These are phyloP conservation scores for Globisporangium recalcitrans DNA, from an alignment of 352 stramenopile genomes.

Conservation along the genomic window DNA sequence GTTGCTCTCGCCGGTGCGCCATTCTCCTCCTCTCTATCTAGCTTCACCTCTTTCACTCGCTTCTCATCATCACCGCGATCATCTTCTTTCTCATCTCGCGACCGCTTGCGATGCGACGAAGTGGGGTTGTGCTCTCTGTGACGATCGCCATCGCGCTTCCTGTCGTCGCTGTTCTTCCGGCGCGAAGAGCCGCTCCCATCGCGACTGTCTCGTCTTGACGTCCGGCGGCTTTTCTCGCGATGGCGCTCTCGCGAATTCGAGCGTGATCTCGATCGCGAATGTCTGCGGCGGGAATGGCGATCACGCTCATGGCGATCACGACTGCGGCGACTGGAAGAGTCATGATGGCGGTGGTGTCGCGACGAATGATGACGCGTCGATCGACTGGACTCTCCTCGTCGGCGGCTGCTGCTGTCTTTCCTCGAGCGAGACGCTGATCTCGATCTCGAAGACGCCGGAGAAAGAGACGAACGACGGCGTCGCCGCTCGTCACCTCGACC, in stretches of 20 bases:
- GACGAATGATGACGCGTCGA: slow-evolving; percentile 10
- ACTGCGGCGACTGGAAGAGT: slow-evolving; percentile 14
- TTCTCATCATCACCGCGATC: background rate
- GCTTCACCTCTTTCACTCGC: background rate
- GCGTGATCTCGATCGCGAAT: slow-evolving; percentile 12
- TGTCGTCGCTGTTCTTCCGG: slow-evolving; percentile 13
- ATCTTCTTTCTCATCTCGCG: slow-evolving; percentile 7
- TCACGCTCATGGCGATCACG: slow-evolving; percentile 3
- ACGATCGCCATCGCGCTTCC: slow-evolving; percentile 9
- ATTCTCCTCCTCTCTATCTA: background rate
- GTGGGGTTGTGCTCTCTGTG: slow-evolving; percentile 2
- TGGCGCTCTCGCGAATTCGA: slow-evolving; percentile 21
- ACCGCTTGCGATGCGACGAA: slow-evolving; percentile 12
- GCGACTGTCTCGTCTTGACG: slow-evolving; percentile 14
- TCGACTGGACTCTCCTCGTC: background rate
- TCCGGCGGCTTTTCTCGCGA: slow-evolving; percentile 21
- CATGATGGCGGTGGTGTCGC: slow-evolving; percentile 7
- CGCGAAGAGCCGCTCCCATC: slow-evolving; percentile 17
- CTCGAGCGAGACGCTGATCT: slow-evolving; percentile 23
- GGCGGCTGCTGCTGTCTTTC: background rate
- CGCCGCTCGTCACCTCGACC: background rate
- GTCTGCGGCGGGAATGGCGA: slow-evolving; percentile 8
- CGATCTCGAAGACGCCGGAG: slow-evolving; percentile 8
- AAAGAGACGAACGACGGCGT: background rate
- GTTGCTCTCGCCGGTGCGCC: background rate